A percentile compares a stretch with the other conserved stretches of the same genome.
Conservation (phyloP, 2,329 filamentous ascomycete genomes). For the Fusarium sp. region DNA sequence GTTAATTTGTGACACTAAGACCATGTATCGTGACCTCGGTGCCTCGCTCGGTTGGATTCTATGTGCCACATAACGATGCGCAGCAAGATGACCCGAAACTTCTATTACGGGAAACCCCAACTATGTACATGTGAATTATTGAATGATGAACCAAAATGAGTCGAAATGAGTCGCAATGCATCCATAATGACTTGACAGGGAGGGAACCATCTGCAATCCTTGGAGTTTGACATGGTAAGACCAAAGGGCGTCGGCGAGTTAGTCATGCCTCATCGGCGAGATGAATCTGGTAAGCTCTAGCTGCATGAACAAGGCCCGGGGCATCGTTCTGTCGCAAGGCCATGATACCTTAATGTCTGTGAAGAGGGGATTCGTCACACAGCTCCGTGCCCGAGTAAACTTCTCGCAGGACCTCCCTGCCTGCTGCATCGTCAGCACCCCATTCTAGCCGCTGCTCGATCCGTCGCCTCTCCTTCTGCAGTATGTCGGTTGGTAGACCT, state of each 20-base stretch:
- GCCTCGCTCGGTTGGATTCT: background rate
- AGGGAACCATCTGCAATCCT: background rate
- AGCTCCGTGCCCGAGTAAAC: slow-evolving; percentile 34
- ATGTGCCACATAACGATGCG: background rate
- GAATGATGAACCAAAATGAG: slow-evolving; percentile 12
- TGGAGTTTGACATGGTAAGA: background rate
- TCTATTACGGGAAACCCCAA: background rate
- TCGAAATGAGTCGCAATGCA: slow-evolving; percentile 5
- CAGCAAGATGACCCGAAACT: slow-evolving; percentile 1
- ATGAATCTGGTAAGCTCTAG: slow-evolving; percentile 32
- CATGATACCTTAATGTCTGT: background rate
- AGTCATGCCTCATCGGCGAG: slow-evolving; percentile 28
- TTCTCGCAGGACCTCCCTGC: slow-evolving; percentile 42
- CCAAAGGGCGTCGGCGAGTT: background rate
- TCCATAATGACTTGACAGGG: background rate
- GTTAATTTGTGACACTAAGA: background rate
- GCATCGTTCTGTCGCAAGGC: background rate
- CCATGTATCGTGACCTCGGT: background rate
- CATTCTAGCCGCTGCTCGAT: slow-evolving; percentile 47
- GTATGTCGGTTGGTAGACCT: slow-evolving; percentile 46
- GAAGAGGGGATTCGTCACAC: slow-evolving; percentile 17
- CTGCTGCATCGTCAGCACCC: slow-evolving; percentile 43
- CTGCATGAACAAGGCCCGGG: background rate
- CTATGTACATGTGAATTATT: background rate
- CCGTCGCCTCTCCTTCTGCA: slow-evolving; percentile 39